Evolutionary conservation across 2,329 filamentous ascomycete genomes (phyloP), one percentile per base, ranked within the genome.

Genomic region (Verticillium isaacii): DNA sequence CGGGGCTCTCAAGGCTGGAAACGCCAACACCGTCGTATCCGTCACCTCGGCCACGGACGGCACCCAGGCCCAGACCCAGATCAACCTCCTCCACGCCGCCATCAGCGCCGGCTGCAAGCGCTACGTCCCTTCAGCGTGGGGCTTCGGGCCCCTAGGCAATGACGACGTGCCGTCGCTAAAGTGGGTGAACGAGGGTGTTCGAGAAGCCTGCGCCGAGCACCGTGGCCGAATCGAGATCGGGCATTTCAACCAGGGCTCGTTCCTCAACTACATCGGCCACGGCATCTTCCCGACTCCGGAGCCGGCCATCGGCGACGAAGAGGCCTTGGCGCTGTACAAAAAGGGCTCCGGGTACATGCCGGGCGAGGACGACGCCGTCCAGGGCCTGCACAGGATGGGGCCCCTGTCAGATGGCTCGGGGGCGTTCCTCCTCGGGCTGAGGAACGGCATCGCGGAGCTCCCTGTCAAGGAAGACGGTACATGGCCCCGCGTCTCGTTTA

Each of bases 361-460:
- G 14, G 57, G 57, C 23, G 37, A 45, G 57, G 57, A 58, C 25
- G 57, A 14, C 17, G 57, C 57, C 14, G 57, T 45, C 12, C 23
- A 58, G 37, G 57, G 57, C 12, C 14, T 58, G 14, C 57, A 58
- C 3, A 41, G 57, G 15, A 23, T 32, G 37, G 57, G 57, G n/a
- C 57, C 57, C 23, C 37, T 58, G 39, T 39, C 37, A 0, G 57
- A 58, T 25, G 23, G 23, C 14, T 58, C 57, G 19, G 57, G 57
- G 37, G 57, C 37, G 36, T 58, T n/a, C 15, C 57, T 58, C 8
- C 11, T 58, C 23, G 57, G 57, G 2, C 11, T 58, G 25, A 58
- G 50, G 57, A 58, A 58, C 23, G 57, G 57, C 23, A 58, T 58
- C 37, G 57, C 57, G 5, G 57, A 58, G 57, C 37, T 58, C 11